Evolutionary conservation across 1,284 basidiomycete species (phyloP).

Genomic region (Austropuccinia psidii): DNA sequence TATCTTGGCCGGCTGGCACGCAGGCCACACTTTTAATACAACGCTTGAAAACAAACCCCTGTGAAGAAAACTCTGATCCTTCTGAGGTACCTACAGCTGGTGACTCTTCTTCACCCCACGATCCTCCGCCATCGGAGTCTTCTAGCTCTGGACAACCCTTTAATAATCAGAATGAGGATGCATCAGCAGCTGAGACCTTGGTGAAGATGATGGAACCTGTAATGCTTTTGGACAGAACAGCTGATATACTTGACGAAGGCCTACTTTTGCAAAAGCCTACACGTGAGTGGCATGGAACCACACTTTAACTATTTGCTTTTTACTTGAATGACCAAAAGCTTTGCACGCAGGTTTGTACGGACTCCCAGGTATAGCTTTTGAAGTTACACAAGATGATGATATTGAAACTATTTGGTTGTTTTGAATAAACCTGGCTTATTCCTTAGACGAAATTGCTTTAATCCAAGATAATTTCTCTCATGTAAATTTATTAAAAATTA

Average conservation of each 20-base stretch:
- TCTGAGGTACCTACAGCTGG: neutral
- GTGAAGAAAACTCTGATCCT: neutral
- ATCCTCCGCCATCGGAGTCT: neutral
- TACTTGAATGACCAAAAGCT: neutral
- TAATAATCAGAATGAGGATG: neutral
- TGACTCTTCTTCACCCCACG: neutral
- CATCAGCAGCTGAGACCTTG: neutral
- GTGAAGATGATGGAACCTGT: conserved; percentile 36
- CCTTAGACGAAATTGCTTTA: no score
- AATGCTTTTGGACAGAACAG: conserved; percentile 43
- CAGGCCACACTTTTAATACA: neutral
- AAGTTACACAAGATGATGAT: conserved; percentile 41
- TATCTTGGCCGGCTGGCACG: no score
- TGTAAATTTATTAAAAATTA: no score
- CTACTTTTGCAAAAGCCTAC: conserved; percentile 40
- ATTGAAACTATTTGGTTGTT: conserved; percentile 45
- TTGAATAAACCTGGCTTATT: conserved; percentile 63
- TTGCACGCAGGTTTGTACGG: conserved; percentile 41
- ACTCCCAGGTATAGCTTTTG: conserved; percentile 41
- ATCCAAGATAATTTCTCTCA: no score
- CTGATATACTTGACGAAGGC: conserved; percentile 37
- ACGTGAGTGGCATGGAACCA: conserved; percentile 36
- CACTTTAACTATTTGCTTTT: neutral
- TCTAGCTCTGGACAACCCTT: neutral
- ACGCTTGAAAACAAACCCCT: neutral